phyloP scores from a whole-genome alignment of 371 early-diverging fungal genomes.

The Gilbertella persicaria region DNA sequence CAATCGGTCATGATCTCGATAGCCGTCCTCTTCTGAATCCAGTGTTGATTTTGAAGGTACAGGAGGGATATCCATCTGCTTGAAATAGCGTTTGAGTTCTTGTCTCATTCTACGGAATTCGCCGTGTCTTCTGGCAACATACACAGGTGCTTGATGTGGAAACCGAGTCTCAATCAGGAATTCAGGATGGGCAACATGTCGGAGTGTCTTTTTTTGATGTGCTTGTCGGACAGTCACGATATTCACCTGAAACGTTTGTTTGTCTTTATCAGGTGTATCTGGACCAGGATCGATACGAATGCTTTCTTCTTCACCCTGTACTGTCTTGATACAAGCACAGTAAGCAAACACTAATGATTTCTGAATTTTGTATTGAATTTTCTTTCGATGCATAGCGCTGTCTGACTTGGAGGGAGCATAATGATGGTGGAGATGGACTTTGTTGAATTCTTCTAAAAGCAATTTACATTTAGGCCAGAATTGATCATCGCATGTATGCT shows the following conservation, averaged over 20 bases:
- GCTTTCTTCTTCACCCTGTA: constrained; percentile 45
- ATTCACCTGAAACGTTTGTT: constrained; percentile 1
- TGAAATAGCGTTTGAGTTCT: constrained; percentile 26
- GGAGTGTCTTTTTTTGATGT: constrained; percentile 21
- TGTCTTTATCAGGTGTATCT: neutral
- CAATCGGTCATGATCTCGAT: constrained; percentile 59
- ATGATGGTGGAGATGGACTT: constrained; percentile 24
- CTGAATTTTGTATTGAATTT: constrained; percentile 38
- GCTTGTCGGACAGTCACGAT: constrained; percentile 25
- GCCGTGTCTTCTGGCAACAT: constrained; percentile 40
- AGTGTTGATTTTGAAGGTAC: constrained; percentile 30
- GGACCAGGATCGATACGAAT: neutral
- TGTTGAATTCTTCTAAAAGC: constrained; percentile 38
- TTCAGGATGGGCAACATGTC: constrained; percentile 32
- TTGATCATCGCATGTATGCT: constrained; percentile 27
- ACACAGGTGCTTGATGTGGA: constrained; percentile 16
- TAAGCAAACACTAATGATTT: constrained; percentile 41
- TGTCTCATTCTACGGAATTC: constrained; percentile 38
- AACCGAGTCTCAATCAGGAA: constrained; percentile 35
- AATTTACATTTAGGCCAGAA: constrained; percentile 45
- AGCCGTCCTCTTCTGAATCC: constrained; percentile 2
- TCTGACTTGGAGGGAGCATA: constrained; percentile 28
- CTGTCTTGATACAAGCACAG: constrained; percentile 42
- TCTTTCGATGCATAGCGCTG: constrained; percentile 27
- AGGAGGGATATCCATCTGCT: constrained; percentile 27